Evolutionary conservation across 2,329 filamentous ascomycete species (phyloP), one percentile per base, ranked within the genome.

Genomic region (Xylariaceae sp.): DNA sequence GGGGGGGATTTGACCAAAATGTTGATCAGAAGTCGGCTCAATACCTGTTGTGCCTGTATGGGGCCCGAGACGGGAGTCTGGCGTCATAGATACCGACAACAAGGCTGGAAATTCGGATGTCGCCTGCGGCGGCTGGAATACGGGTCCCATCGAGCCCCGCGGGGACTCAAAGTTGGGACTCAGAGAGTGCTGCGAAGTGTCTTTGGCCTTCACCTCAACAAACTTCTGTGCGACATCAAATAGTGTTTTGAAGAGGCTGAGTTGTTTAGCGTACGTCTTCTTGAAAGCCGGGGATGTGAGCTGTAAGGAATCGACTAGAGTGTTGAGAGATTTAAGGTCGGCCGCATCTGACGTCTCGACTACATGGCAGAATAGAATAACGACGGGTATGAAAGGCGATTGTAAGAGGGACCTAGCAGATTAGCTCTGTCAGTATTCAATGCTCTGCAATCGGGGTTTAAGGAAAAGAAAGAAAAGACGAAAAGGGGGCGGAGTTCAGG

Each of bases 301-400:
- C 40, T 43, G 20, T n/a, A 50, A 20, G 3, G 40, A 20, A 23
- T 42, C 37, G n/a, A 50, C 48, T 7, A 50, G 48, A 12, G 48
- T 26, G 4, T 12, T 20, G 14, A 50, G 40, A 7, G 20, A 26
- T 20, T 19, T 20, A 2, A 50, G 48, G 48, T 50, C 20, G 20
- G 20, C 16, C 32, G 37, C 9, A 20, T 43, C 41, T 2, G 20
- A 50, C 7, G 48, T 50, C 20, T 50, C 7, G 71, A 75, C 23
- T 72, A 73, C 1, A 72, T 67, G 60, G 16, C 64, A 70, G 50
- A 72, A 69, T 66, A 59, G 71, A 14, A 63, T 59, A 40, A 66
- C 65, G 21, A 70, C 73, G 57, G 70, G 72, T 1, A 70, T 69
- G 2, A 70, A 69, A 0, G 70, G 70, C 0, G 69, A 68, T 4